A percentile compares a stretch with the other conserved stretches of the same genome.
phyloP scores from a whole-genome alignment of 441 rosid species.

The Erysimum pusillum region DNA sequence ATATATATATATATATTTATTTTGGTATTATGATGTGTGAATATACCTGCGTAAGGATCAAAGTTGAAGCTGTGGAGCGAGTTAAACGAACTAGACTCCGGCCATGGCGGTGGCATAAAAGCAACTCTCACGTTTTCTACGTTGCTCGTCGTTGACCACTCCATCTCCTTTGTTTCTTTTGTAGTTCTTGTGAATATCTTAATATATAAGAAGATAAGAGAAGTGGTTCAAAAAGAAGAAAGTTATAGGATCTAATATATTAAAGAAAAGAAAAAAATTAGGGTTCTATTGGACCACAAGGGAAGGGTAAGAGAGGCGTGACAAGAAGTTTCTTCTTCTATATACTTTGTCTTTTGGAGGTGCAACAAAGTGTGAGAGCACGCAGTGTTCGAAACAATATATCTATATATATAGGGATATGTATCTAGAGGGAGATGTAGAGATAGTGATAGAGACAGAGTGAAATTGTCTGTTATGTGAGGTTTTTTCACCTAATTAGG shows the following conservation, averaged over 20 bases:
- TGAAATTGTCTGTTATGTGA: slow-evolving; percentile 42
- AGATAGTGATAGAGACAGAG: slow-evolving; percentile 35
- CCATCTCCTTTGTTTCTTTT: slow-evolving; percentile 33
- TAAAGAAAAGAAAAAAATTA: slow-evolving; percentile 29
- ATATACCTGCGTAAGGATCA: slow-evolving; percentile 46
- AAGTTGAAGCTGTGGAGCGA: slow-evolving; percentile 38
- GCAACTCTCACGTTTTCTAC: slow-evolving; percentile 45
- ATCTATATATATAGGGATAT: slow-evolving; percentile 14
- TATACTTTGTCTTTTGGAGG: slow-evolving; percentile 36
- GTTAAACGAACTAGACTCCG: slow-evolving; percentile 43
- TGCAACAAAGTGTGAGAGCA: slow-evolving; percentile 43
- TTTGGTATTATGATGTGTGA: not conserved
- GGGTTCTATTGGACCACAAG: slow-evolving; percentile 46
- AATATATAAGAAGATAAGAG: slow-evolving; percentile 20
- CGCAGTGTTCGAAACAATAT: slow-evolving; percentile 31
- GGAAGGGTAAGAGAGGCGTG: slow-evolving; percentile 50
- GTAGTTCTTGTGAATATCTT: slow-evolving; percentile 27
- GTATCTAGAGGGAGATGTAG: slow-evolving; percentile 19
- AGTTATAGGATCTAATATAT: not conserved
- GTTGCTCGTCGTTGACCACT: slow-evolving; percentile 43
- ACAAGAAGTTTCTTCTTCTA: slow-evolving; percentile 46
- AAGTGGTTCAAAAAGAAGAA: slow-evolving; percentile 7
- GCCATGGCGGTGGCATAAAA: slow-evolving; percentile 45
- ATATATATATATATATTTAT: too few species aligned
- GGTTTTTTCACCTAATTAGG: slow-evolving; percentile 48